Base-by-base conservation (phyloP, 202 grass and related monocot genomes). In the Carex arenaria region DNA sequence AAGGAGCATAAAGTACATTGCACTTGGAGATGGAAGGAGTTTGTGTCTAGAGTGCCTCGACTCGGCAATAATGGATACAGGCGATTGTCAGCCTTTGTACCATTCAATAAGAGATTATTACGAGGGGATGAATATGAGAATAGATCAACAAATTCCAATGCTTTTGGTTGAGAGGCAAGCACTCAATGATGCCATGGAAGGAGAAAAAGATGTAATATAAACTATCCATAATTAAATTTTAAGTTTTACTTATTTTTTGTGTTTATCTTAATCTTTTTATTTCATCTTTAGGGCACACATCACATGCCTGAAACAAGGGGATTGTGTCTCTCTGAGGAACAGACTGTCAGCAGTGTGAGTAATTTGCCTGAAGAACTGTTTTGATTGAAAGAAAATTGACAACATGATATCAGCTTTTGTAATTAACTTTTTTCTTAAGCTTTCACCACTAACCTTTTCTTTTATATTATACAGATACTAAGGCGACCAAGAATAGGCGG, bases 161-260 rank as follows among this genome's bases (percentile, higher is more conserved):
- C 92, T 98, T 36, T 84, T 98, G 83, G 95, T 98, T 86, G 95
- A 95, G 80, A 93, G 95, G 34, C 95, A 98, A 91, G 95, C 95
- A 8, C 92, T 98, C 68, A 98, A 98, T 64, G 95, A 95, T 86
- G 92, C 95, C 61, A 95, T 98, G 95, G 92, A 98, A 98, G 95
- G 95, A 61, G 95, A 98, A 85, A 90, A 90, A 45, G 89, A 85
- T 87, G 95, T 98, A 81, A 83, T 91, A 75, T 11, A 55, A 75
- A 45, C 49, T 31, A 55, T 55, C 70, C 61, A 45, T 40, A 31
- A 23, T 64, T 38, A 47, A 73, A 38, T 69, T 47, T 82, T n/a
- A 32, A 69, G 61, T 10, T 15, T 49, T 22, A n/a, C 7, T n/a
- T 64, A 3, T 26, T 80, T 18, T 67, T 67, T 67, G 42, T 68